These are phyloP conservation scores for Xanthoparmelia taractica DNA, from an alignment of 495 filamentous ascomycete species.

Conservation along the genomic window DNA sequence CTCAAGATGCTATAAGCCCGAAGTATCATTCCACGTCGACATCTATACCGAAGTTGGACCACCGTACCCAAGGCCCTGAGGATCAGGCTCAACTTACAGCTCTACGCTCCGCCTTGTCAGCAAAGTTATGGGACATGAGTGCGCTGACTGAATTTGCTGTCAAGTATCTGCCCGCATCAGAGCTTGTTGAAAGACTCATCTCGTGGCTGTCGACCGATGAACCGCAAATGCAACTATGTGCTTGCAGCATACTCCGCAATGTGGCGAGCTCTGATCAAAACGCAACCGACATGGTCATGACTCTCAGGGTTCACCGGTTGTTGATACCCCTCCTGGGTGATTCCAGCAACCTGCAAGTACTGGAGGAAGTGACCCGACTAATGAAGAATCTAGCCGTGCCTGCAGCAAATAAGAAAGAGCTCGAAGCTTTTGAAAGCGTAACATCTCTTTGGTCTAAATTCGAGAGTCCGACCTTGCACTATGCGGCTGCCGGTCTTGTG, in stretches of 20 bases:
- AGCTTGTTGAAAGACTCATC: slow-evolving; percentile 46
- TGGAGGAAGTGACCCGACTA: slow-evolving; percentile 64
- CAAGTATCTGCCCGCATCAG: slow-evolving; percentile 41
- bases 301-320: slow-evolving; percentile 45
- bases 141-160: slow-evolving; percentile 48
- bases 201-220: slow-evolving; percentile 45
- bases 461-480: slow-evolving; percentile 34
- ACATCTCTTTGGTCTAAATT: slow-evolving; percentile 53
- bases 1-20: neutral
- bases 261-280: slow-evolving; percentile 59
- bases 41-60: neutral
- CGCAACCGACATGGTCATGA: slow-evolving; percentile 50
- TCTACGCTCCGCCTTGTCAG: slow-evolving; percentile 47
- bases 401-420: slow-evolving; percentile 47
- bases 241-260: slow-evolving; percentile 71
- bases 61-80: neutral
- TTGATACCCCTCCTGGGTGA: slow-evolving; percentile 47
- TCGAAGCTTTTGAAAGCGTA: slow-evolving; percentile 55
- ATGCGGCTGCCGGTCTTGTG: slow-evolving; percentile 36
- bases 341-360: slow-evolving; percentile 42
- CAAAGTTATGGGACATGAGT: slow-evolving; percentile 57
- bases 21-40: no score
- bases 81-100: slow-evolving; percentile 44
- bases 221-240: slow-evolving; percentile 59
- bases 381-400: slow-evolving; percentile 74